These are phyloP conservation scores for Beta corolliflora DNA, from an alignment of 179 eudicot species.

Conservation along the genomic window DNA sequence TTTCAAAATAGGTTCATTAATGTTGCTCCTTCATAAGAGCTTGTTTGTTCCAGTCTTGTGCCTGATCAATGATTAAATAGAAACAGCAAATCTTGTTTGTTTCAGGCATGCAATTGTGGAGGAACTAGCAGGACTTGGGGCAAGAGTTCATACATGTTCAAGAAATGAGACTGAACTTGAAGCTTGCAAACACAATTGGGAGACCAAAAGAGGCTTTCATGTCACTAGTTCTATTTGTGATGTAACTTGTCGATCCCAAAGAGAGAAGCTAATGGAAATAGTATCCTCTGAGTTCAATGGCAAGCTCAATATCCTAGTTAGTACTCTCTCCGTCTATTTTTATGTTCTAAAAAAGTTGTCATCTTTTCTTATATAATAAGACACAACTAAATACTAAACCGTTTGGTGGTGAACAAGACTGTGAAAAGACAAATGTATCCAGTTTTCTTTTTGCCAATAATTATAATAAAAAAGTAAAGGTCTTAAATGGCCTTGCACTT, in stretches of 20 bases:
- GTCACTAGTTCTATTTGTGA: constrained; percentile 11
- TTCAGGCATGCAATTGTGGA: constrained; percentile 18
- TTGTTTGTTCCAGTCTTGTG: too few relatives aligned
- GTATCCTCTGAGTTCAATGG: constrained; percentile 9
- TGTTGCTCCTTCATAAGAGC: too few relatives aligned
- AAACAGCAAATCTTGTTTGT: too few relatives aligned
- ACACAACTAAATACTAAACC: too few relatives aligned
- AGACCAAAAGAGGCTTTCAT: constrained; percentile 11
- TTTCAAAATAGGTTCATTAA: too few relatives aligned
- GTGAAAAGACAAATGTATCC: too few relatives aligned
- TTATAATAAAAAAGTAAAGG: too few relatives aligned
- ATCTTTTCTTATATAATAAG: too few relatives aligned
- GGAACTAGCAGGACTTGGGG: constrained; percentile 14
- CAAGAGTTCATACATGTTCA: constrained; percentile 13
- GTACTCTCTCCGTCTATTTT: not conserved
- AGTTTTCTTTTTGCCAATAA: too few relatives aligned
- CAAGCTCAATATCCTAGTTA: constrained; percentile 11
- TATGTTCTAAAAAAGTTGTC: not conserved
- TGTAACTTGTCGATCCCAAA: constrained; percentile 4
- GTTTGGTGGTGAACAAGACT: too few relatives aligned
- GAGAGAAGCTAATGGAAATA: constrained; percentile 6
- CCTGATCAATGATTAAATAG: too few relatives aligned
- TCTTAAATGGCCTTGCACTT: too few relatives aligned
- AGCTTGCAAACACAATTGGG: constrained; percentile 16
- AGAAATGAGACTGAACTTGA: constrained; percentile 16